Evolutionary conservation across 306 rosid species (phyloP), one percentile per base, ranked within the genome.

Genomic region (Ziziphus jujuba): DNA sequence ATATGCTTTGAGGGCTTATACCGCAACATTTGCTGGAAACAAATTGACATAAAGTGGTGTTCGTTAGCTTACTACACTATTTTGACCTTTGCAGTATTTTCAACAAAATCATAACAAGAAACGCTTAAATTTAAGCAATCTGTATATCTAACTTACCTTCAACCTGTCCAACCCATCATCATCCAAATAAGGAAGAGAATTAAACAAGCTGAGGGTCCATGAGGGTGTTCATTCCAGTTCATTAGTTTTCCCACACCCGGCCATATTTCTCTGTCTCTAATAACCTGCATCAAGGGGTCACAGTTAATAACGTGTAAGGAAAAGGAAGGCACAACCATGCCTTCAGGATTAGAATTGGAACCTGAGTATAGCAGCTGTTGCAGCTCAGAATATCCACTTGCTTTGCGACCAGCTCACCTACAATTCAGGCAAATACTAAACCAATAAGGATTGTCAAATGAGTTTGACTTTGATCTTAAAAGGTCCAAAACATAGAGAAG

Each of bases 221-320:
- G 99, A 5, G 97, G 96, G 66, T 90, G 90, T 75, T 93, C 97
- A 58, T 93, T 97, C 99, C 96, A 93, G 73, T 93, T 87, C 89
- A 84, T 81, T 11, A 93, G 89, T 43, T 86, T 85, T 73, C 95
- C 88, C 25, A 93, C 96, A 14, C 97, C 97, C 4, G 95, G 99
- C 99, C 99, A 90, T 70, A 83, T n/a, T 54, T 79, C 67, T 71
- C 90, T 96, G 65, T 90, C 5, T 97, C 99, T 70, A 90, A 79
- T 48, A 86, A 75, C 82, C 97, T 87, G 82, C 80, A 70, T 58
- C 16, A 66, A 16, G 17, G 56, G 45, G 22, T 16, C 36, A 22
- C 43, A 38, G 21, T 6, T 12, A n/a, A 14, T 20, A 14, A 35
- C 21, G 0, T 16, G 4, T 36, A 45, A 31, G 23, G 1, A 45